Base-by-base conservation (phyloP, 2,329 filamentous ascomycete genomes). In the Claviceps purpurea region DNA sequence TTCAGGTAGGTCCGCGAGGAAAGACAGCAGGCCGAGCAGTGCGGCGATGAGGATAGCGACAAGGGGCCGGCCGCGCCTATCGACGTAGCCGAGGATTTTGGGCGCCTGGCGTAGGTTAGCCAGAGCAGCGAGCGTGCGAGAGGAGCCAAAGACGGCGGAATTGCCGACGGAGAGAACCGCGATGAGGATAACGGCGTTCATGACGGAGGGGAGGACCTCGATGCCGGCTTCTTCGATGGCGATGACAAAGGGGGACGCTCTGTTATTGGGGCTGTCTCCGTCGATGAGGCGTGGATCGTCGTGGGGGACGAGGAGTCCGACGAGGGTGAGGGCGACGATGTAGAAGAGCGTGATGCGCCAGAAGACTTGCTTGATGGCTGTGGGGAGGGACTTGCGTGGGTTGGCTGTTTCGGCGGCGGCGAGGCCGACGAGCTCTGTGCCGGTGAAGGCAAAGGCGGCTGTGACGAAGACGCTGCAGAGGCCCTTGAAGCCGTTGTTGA, bases 321-420 rank as follows among this genome's bases (percentile, higher is more conserved):
- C 81, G 4, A 96, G 72, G 4, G 81, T 81, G 11, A 96, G 76
- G 1, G 87, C 86, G 38, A 94, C 81, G 49, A 96, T 76, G 70
- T 95, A 96, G 72, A 96, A 96, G 52, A 94, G 75, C 3, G 82
- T 81, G 62, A 95, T 95, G 61, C 90, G 84, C 89, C 90, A 96
- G 68, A 95, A 95, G 22, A 95, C 89, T 65, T 95, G 89, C 70
- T 94, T 95, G 61, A 94, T 82, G 13, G 90, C 90, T 0, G 82
- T 89, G 0, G 90, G 90, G 0, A 96, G 74, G 1, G 85, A 87
- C 64, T 93, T 87, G 53, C 84, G 77, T 3, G 86, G 86, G 61
- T 89, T 88, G n/a, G 77, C 80, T 1, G 85, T 86, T 65, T 90
- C 86, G 37, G 85, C 86, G 1, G 86, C 85, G 3, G 85, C 85